Evolutionary conservation across 2,329 filamentous ascomycete genomes (phyloP), one percentile per base, ranked within the genome.

Genomic region (Monilinia fructigena): DNA sequence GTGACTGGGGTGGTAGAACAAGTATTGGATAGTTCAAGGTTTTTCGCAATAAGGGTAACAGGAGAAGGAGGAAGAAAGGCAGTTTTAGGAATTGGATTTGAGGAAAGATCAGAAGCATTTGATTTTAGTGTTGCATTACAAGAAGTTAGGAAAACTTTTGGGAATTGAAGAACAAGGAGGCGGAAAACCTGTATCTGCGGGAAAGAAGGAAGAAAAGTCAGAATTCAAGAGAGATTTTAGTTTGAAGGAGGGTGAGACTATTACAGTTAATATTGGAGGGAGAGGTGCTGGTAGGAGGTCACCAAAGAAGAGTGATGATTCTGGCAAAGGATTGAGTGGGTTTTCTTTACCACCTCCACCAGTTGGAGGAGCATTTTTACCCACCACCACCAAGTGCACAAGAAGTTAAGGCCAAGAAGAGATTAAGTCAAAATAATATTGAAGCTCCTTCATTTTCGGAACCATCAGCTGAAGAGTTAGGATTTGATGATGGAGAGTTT

Each of bases 401-500:
- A 70, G 85, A 85, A 67, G 82, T 85, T n/a, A 87, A 85, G 78
- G 81, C 85, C 63, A 82, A 86, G 77, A 83, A 86, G 78, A 81
- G 83, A 73, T 77, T 79, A 73, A 82, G 80, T 70, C 77, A 81
- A 76, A 82, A 80, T 40, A 38, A 38, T 74, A 80, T 79, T 73
- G 83, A 85, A 16, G 80, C 35, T 42, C 58, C 45, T 40, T 50
- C 45, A 38, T 20, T 61, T 26, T 38, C 65, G 3, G 23, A 55
- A 45, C 60, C 83, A 6, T 81, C 76, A 52, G 80, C 81, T 20
- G 76, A 88, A 74, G 88, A 92, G 67, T 74, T 94, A 70, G 91
- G 91, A 0, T 95, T 95, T 73, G 92, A 96, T 74, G 91, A 96
- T 76, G 92, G 92, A 1, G 89, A 94, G 75, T 93, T 93, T 83